Conservation (phyloP, 768 basidiomycete species). For the Phaeolepiota aurea region DNA sequence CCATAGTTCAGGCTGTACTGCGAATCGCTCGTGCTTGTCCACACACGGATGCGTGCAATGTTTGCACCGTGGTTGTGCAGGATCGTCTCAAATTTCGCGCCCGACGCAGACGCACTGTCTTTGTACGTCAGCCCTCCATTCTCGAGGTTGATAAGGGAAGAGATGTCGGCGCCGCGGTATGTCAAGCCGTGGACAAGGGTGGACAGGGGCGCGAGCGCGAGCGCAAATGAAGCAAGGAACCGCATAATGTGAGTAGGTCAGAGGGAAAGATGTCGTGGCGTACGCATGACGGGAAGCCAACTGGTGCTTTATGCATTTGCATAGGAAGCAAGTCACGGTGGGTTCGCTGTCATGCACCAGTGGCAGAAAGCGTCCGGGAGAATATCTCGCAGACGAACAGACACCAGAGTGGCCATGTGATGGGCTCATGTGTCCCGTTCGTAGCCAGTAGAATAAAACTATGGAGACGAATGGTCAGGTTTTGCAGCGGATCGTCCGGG, state of each 20-base stretch:
- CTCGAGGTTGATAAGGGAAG: slow-evolving; percentile 45
- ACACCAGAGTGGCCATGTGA: too few relatives aligned
- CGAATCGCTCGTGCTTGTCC: slow-evolving; percentile 48
- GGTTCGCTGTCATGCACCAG: too few relatives aligned
- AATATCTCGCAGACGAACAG: too few relatives aligned
- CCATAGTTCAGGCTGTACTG: slow-evolving; percentile 45
- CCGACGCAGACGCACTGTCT: slow-evolving; percentile 24
- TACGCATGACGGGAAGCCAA: too few relatives aligned
- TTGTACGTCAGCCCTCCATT: slow-evolving; percentile 35
- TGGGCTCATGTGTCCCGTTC: too few relatives aligned
- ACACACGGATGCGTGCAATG: slow-evolving; percentile 50
- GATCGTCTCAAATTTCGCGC: slow-evolving; percentile 41
- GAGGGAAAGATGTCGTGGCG: slow-evolving; percentile 2
- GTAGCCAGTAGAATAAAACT: too few relatives aligned
- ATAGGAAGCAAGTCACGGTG: too few relatives aligned
- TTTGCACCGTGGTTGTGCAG: slow-evolving; percentile 46
- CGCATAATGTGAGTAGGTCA: slow-evolving; percentile 13
- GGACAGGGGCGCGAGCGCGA: slow-evolving; percentile 13
- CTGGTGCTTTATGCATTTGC: too few relatives aligned
- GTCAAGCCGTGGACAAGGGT: slow-evolving; percentile 25
- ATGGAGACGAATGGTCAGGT: too few relatives aligned
- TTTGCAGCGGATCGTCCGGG: too few relatives aligned
- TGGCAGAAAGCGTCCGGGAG: too few relatives aligned
- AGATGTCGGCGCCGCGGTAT: slow-evolving; percentile 50
- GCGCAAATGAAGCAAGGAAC: slow-evolving; percentile 10